Conservation (phyloP, 1,139 yeast genomes). For the Suhomyces choctaworum region DNA sequence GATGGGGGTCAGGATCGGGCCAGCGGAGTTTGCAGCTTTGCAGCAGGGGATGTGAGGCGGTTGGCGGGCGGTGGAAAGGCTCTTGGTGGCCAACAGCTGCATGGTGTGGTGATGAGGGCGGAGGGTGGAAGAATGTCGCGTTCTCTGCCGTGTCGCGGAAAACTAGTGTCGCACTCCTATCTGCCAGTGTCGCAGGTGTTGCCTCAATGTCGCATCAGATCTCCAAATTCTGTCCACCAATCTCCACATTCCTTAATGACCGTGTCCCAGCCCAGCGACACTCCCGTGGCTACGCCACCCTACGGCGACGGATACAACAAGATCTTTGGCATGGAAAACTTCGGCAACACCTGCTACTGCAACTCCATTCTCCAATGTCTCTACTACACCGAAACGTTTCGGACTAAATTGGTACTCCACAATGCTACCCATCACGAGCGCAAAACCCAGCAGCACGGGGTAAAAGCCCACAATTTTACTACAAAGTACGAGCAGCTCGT, state of each 20-base stretch:
- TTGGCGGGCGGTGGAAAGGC: too few relatives aligned
- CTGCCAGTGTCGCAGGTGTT: too few relatives aligned
- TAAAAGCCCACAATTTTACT: conserved; percentile 47
- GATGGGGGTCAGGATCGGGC: too few relatives aligned
- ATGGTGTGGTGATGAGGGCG: too few relatives aligned
- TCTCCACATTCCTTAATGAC: conserved; percentile 5
- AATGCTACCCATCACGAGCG: conserved; percentile 36
- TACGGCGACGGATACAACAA: conserved; percentile 68
- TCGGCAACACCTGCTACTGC: conserved; percentile 93
- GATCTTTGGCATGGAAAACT: conserved; percentile 92
- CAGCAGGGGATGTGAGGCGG: too few relatives aligned
- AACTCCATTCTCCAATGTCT: conserved; percentile 89
- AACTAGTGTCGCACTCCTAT: too few relatives aligned
- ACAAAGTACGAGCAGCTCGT: conserved; percentile 46
- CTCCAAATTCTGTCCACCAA: too few relatives aligned
- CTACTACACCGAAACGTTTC: conserved; percentile 69
- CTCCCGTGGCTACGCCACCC: conserved; percentile 2
- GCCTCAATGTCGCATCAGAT: too few relatives aligned
- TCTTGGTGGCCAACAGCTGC: too few relatives aligned
- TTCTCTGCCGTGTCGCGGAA: too few relatives aligned
- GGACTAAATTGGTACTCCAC: conserved; percentile 52
- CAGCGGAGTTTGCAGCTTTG: too few relatives aligned
- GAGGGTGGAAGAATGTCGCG: too few relatives aligned
- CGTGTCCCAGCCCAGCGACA: conserved; percentile 1
- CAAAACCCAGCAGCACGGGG: conserved; percentile 43